Evolutionary conservation across 2,329 filamentous ascomycete species (phyloP).

Genomic region (Raffaelea deltoideospora): DNA sequence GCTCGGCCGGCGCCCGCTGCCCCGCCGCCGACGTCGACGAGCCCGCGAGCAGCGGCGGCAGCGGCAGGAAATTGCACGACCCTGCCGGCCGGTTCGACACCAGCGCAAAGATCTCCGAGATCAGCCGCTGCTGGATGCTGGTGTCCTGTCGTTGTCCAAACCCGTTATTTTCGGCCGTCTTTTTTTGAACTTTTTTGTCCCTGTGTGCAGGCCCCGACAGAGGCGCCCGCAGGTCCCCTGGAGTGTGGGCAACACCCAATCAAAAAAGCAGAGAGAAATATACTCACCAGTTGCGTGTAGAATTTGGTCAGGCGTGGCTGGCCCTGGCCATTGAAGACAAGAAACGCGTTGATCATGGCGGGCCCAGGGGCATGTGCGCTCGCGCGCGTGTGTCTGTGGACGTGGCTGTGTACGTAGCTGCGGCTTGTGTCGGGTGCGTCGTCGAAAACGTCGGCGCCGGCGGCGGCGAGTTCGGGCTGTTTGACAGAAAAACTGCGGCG

Average conservation of each 20-base stretch:
- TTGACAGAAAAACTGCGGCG: background rate
- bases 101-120: slow-evolving; percentile 92
- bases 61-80: slow-evolving; percentile 91
- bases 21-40: slow-evolving; percentile 49
- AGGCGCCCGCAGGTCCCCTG: too few species aligned
- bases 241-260: too few species aligned
- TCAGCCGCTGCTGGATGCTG: slow-evolving; percentile 88
- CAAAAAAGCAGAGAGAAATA: background rate
- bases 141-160: too few species aligned
- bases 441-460: background rate
- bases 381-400: too few species aligned
- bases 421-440: background rate
- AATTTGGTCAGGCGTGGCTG: slow-evolving; percentile 96
- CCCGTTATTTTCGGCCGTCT: too few species aligned
- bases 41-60: slow-evolving; percentile 48
- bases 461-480: too few species aligned
- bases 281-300: slow-evolving; percentile 79
- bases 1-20: slow-evolving; percentile 55
- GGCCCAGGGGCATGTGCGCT: too few species aligned
- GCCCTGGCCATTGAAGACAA: slow-evolving; percentile 97
- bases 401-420: background rate
- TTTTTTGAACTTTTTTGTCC: too few species aligned
- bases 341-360: slow-evolving; percentile 91
- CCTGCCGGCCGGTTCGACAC: slow-evolving; percentile 84
- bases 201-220: too few species aligned